Conservation (phyloP, 306 rosid genomes). For the Acacia confusa region DNA sequence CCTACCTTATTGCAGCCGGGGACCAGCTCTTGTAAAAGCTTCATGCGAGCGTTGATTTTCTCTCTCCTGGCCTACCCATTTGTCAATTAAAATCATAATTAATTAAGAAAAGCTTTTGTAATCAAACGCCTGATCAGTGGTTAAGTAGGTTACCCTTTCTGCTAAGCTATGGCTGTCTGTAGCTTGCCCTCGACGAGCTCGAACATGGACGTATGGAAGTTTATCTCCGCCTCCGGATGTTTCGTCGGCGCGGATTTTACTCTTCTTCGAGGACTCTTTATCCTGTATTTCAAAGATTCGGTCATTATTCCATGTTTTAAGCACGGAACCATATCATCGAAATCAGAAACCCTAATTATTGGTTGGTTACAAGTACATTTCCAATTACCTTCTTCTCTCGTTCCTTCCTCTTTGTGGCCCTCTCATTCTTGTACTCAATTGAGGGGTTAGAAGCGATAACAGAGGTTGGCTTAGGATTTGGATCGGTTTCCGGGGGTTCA, state of each 20-base stretch:
- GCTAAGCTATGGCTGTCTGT: constrained; percentile 99
- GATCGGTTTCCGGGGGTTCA: constrained; percentile 70
- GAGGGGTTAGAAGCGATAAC: constrained; percentile 44
- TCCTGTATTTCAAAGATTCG: constrained; percentile 50
- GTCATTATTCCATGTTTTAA: background rate
- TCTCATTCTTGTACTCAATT: constrained; percentile 50
- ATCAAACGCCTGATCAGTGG: constrained; percentile 31
- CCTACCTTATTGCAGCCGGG: constrained; percentile 97
- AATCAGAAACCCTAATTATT: constrained; percentile 47
- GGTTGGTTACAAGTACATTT: background rate
- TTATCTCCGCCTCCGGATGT: constrained; percentile 55
- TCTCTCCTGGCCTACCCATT: constrained; percentile 91
- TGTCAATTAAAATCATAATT: background rate
- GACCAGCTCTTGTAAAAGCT: constrained; percentile 94
- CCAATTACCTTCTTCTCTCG: constrained; percentile 82
- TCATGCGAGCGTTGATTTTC: constrained; percentile 97
- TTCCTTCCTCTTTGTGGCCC: constrained; percentile 79
- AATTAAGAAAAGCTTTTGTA: background rate
- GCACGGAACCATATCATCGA: background rate
- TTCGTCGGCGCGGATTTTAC: constrained; percentile 51
- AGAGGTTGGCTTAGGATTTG: constrained; percentile 54
- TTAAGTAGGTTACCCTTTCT: constrained; percentile 69
- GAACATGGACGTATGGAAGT: constrained; percentile 89
- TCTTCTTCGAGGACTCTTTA: constrained; percentile 66
- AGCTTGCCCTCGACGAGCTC: constrained; percentile 98